phyloP scores from a whole-genome alignment of 768 basidiomycete species.

The Leccinum aurantiacum region DNA sequence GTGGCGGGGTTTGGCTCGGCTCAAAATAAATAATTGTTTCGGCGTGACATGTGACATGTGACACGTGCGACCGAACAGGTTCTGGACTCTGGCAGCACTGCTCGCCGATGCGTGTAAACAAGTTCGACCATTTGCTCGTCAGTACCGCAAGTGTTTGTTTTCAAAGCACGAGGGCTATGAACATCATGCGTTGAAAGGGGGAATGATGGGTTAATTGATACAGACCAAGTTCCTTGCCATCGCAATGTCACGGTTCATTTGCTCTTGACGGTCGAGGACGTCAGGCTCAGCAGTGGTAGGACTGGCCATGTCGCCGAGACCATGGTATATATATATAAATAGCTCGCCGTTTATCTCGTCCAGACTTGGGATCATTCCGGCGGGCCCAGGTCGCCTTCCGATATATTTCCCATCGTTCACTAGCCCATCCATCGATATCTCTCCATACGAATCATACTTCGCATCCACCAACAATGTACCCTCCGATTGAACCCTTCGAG shows the following conservation, averaged over 20 bases:
- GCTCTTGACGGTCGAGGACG: neutral
- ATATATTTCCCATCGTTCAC: slow-evolving; percentile 13
- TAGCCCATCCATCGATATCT: slow-evolving; percentile 20
- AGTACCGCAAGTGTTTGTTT: too few species aligned
- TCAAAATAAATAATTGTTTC: neutral
- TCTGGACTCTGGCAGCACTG: too few species aligned
- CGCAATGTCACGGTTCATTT: neutral
- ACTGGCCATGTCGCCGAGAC: neutral
- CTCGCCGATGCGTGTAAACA: too few species aligned
- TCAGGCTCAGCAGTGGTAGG: neutral
- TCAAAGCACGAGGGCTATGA: too few species aligned
- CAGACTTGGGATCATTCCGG: slow-evolving; percentile 11
- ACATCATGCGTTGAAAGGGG: too few species aligned
- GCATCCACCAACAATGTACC: slow-evolving; percentile 52
- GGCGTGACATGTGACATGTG: neutral
- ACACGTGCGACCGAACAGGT: neutral
- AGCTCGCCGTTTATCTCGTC: slow-evolving; percentile 1
- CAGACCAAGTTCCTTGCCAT: too few species aligned
- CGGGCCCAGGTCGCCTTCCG: neutral
- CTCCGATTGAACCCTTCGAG: slow-evolving; percentile 63
- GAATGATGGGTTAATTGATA: too few species aligned
- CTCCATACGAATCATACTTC: neutral
- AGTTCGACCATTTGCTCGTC: too few species aligned
- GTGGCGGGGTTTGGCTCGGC: neutral
- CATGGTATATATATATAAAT: neutral